A percentile compares a stretch with the other conserved stretches of the same genome.
phyloP scores from a whole-genome alignment of 2,329 filamentous ascomycete genomes.

The Fusarium newnesense region DNA sequence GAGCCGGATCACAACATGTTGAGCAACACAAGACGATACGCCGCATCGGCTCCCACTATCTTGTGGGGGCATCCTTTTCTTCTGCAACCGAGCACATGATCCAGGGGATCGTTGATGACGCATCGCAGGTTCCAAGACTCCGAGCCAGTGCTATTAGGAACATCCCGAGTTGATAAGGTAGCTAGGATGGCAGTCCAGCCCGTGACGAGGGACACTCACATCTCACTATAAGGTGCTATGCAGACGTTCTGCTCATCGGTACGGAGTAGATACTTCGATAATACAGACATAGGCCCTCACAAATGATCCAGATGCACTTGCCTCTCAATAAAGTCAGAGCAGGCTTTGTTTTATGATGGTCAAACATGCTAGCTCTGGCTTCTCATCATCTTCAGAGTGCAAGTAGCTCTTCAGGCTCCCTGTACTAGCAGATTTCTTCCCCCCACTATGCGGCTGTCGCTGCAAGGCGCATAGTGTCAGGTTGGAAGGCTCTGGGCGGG shows the following conservation, averaged over 20 bases:
- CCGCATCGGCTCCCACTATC: constrained; percentile 40
- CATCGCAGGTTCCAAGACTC: constrained; percentile 11
- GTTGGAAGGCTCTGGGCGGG: constrained; percentile 23
- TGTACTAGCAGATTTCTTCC: constrained; percentile 27
- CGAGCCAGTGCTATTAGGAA: constrained; percentile 6
- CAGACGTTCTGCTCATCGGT: not conserved
- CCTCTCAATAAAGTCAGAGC: not conserved
- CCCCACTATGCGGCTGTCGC: constrained; percentile 41
- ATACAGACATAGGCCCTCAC: not conserved
- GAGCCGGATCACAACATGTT: constrained; percentile 25
- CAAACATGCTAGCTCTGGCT: not conserved
- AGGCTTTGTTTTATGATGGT: not conserved
- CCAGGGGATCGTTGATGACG: constrained; percentile 26
- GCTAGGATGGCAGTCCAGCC: not conserved
- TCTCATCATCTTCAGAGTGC: not conserved
- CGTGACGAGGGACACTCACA: not conserved
- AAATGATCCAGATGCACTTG: not conserved
- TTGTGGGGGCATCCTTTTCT: constrained; percentile 12
- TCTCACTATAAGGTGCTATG: not conserved
- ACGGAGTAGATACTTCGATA: not conserved
- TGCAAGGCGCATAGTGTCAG: constrained; percentile 31
- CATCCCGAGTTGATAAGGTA: not conserved
- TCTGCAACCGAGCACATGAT: constrained; percentile 10
- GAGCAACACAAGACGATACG: constrained; percentile 38
- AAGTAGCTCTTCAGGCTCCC: not conserved